These are phyloP conservation scores for Daldinia eschscholtzii DNA, from an alignment of 2,329 filamentous ascomycete genomes.

Conservation along the genomic window DNA sequence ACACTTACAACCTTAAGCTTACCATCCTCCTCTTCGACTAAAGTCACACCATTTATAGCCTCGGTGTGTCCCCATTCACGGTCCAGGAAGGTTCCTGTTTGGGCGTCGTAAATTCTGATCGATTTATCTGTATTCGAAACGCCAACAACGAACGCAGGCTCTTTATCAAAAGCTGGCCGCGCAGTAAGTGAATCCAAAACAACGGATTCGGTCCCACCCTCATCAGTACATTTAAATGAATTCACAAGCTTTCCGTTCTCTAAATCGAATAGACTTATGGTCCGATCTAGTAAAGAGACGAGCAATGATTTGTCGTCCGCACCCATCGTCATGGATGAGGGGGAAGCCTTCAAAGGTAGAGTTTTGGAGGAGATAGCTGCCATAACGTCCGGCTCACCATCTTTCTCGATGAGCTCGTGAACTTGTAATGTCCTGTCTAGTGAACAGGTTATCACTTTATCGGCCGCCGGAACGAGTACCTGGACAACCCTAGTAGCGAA, in stretches of 20 bases:
- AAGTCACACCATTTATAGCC: slow-evolving; percentile 85
- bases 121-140: slow-evolving; percentile 97
- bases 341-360: slow-evolving; percentile 87
- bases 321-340: slow-evolving; percentile 83
- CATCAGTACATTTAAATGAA: slow-evolving; percentile 86
- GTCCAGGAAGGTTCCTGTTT: slow-evolving; percentile 81
- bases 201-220: slow-evolving; percentile 83
- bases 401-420: slow-evolving; percentile 79
- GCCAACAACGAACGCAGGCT: slow-evolving; percentile 79
- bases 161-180: slow-evolving; percentile 66
- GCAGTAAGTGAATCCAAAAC: slow-evolving; percentile 83
- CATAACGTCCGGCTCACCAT: slow-evolving; percentile 72
- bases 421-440: slow-evolving; percentile 89
- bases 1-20: slow-evolving; percentile 76
- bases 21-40: slow-evolving; percentile 72
- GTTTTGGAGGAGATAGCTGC: slow-evolving; percentile 83
- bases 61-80: slow-evolving; percentile 97
- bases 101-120: slow-evolving; percentile 86
- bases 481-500: slow-evolving; percentile 88
- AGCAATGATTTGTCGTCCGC: slow-evolving; percentile 70
- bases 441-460: slow-evolving; percentile 86
- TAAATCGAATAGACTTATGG: slow-evolving; percentile 72
- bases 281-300: slow-evolving; percentile 71
- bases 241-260: slow-evolving; percentile 76
- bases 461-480: slow-evolving; percentile 77